Percentiles rank a stretch among this genome's conserved stretches.
Evolutionary conservation across 2,329 filamentous ascomycete genomes (phyloP).

Genomic region (Alternaria brassicicola): DNA sequence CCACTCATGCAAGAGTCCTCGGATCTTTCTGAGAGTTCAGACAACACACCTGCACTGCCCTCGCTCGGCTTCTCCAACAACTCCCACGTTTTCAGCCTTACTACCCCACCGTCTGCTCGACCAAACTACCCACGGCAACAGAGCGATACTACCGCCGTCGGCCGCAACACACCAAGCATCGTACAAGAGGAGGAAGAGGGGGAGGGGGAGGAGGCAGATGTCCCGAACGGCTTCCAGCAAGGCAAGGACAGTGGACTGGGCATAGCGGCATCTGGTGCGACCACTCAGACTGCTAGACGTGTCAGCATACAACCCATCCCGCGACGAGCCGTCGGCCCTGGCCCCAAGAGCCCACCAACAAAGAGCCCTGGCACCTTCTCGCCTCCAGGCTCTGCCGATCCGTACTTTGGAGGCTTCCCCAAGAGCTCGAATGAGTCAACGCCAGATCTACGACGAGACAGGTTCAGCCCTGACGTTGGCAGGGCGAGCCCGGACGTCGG

Average conservation of each 20-base stretch:
- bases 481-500: conserved; percentile 36
- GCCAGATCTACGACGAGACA: conserved; percentile 42
- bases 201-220: conserved; percentile 43
- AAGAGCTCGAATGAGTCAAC: conserved; percentile 36
- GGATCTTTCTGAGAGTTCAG: conserved; percentile 35
- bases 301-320: conserved; percentile 34
- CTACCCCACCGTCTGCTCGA: conserved; percentile 36
- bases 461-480: conserved; percentile 17
- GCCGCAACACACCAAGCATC: conserved; percentile 35
- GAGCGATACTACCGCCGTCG: conserved; percentile 44
- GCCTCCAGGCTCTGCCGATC: conserved; percentile 37
- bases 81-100: conserved; percentile 33
- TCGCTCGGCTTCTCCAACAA: conserved; percentile 34
- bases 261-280: conserved; percentile 34
- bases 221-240: conserved; percentile 30
- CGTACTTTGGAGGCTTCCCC: conserved; percentile 36
- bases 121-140: conserved; percentile 46
- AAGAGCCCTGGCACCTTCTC: conserved; percentile 30
- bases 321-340: conserved; percentile 23
- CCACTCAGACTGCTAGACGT: conserved; percentile 19
- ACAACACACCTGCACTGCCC: conserved; percentile 36
- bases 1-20: conserved; percentile 38
- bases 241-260: conserved; percentile 42
- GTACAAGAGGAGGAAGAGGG: conserved; percentile 44
- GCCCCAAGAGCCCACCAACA: conserved; percentile 24